Percentiles rank a stretch among this genome's conserved stretches.
phyloP scores from a whole-genome alignment of 768 basidiomycete genomes.

The Lyophyllum decastes region DNA sequence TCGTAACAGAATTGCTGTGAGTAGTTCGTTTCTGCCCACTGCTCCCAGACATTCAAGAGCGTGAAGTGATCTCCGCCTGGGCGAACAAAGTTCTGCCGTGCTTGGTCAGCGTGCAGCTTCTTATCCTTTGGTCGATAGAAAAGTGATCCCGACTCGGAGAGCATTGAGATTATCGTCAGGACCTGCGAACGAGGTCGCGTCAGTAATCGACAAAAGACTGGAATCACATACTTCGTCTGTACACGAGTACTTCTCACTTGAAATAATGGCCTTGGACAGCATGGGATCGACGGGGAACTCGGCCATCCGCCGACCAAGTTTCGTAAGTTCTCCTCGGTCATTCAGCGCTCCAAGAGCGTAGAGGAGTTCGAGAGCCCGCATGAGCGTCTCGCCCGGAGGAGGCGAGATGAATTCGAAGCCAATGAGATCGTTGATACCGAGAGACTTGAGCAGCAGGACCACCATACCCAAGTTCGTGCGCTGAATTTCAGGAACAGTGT shows the following conservation, averaged over 20 bases:
- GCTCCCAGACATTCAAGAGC: constrained; percentile 96
- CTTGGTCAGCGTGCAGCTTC: constrained; percentile 96
- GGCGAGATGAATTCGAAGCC: constrained; percentile 99
- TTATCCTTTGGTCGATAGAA: constrained; percentile 99
- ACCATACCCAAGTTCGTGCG: constrained; percentile 98
- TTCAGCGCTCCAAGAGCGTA: constrained; percentile 97
- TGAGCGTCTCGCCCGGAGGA: constrained; percentile 96
- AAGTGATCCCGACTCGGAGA: constrained; percentile 91
- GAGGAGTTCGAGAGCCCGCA: constrained; percentile 89
- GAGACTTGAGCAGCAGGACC: constrained; percentile 90
- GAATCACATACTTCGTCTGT: constrained; percentile 96
- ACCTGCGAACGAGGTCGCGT: no score
- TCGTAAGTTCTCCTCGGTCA: constrained; percentile 95
- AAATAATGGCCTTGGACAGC: constrained; percentile 94
- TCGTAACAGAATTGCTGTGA: constrained; percentile 97
- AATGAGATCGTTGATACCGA: constrained; percentile 98
- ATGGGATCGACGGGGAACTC: constrained; percentile 99
- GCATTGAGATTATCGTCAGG: constrained; percentile 95
- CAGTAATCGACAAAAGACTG: no score
- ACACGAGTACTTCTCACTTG: constrained; percentile 90
- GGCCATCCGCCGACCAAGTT: constrained; percentile 95
- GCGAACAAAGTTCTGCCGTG: constrained; percentile 94
- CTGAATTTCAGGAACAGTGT: constrained; percentile 98
- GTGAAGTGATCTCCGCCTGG: constrained; percentile 98
- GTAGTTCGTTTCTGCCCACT: constrained; percentile 98